These are phyloP conservation scores for Mucor circinelloides DNA, from an alignment of 371 early-diverging fungal species.

Conservation along the genomic window DNA sequence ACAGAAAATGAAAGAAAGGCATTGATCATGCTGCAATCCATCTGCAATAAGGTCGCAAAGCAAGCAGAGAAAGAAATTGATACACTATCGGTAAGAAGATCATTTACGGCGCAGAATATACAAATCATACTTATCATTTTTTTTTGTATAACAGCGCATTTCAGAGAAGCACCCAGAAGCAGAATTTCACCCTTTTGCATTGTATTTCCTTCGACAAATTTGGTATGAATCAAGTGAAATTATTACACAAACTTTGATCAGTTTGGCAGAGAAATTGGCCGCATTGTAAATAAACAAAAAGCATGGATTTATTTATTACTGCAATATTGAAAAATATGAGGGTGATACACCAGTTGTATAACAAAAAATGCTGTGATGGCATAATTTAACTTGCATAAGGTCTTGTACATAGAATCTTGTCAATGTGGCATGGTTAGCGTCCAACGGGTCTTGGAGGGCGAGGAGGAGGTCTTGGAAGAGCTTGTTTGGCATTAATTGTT, in stretches of 20 bases:
- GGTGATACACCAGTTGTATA: too few species aligned
- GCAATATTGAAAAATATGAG: too few species aligned
- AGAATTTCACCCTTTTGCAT: constrained; percentile 26
- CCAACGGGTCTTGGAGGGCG: too few species aligned
- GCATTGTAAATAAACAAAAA: constrained; percentile 9
- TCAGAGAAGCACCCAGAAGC: constrained; percentile 18
- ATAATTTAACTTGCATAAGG: too few species aligned
- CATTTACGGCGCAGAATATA: background rate
- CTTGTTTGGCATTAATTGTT: too few species aligned
- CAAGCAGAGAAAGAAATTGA: constrained; percentile 18
- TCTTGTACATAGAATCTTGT: too few species aligned
- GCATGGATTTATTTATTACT: too few species aligned
- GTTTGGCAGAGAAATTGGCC: constrained; percentile 16
- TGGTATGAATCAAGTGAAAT: constrained; percentile 28
- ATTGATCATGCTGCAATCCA: constrained; percentile 37
- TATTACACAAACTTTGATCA: constrained; percentile 4
- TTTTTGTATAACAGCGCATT: background rate
- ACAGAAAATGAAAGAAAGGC: constrained; percentile 54
- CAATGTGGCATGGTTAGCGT: too few species aligned
- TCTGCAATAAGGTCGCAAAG: constrained; percentile 26
- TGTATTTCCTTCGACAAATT: constrained; percentile 25
- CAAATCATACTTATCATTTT: background rate
- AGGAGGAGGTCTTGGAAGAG: too few species aligned
- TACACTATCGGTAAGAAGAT: constrained; percentile 23
- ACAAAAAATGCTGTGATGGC: too few species aligned